Percentiles rank a stretch among this genome's conserved stretches.
These are phyloP conservation scores for Penicillium parvum DNA, from an alignment of 495 filamentous ascomycete species.

Conservation along the genomic window DNA sequence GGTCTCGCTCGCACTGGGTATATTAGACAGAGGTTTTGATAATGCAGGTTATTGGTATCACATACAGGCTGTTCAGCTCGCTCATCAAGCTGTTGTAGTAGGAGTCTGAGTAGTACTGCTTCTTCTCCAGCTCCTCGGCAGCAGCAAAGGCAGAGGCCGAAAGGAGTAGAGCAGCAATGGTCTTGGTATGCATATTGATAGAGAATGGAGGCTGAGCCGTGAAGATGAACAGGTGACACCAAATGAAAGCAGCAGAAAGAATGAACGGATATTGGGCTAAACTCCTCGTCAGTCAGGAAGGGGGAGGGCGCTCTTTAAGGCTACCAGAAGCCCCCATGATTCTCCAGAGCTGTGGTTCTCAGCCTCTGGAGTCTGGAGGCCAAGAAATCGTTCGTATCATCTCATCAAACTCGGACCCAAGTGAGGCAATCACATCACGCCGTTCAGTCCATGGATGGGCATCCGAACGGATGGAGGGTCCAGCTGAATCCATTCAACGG, in stretches of 20 bases:
- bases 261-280: no score
- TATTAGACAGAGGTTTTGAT: no score
- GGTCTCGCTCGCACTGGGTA: slow-evolving; percentile 4
- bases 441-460: no score
- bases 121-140: slow-evolving; percentile 14
- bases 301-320: background rate
- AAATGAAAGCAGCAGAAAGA: background rate
- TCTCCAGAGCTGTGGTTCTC: no score
- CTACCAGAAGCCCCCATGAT: no score
- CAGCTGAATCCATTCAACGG: slow-evolving; percentile 1
- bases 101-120: slow-evolving; percentile 9
- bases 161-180: slow-evolving; percentile 7
- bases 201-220: no score
- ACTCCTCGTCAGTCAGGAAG: no score
- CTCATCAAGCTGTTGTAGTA: slow-evolving; percentile 12
- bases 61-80: slow-evolving; percentile 13
- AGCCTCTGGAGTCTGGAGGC: slow-evolving; percentile 3
- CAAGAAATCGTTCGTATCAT: background rate
- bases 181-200: slow-evolving; percentile 9
- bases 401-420: background rate
- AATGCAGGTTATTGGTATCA: no score
- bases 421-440: background rate
- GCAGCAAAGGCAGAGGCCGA: slow-evolving; percentile 4
- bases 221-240: background rate
- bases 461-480: background rate